Evolutionary conservation across 192 early-diverging fungal species (phyloP), one percentile per base, ranked within the genome.

Genomic region (Coemansia sp.): DNA sequence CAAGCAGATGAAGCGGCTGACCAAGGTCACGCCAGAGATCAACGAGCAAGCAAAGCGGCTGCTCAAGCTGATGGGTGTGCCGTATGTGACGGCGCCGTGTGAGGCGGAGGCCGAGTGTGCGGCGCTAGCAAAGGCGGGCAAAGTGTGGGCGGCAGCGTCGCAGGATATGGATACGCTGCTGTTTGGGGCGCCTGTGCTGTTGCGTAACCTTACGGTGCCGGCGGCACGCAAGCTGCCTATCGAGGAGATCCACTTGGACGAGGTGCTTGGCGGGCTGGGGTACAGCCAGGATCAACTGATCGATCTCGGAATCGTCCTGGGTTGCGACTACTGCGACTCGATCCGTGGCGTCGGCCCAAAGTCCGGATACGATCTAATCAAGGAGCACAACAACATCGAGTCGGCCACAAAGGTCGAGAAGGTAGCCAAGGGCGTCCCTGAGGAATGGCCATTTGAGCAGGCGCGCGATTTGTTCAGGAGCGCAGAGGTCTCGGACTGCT

Each of bases 91-190:
- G 72, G 97, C 97, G 15, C 97, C 97, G 9, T 92, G 93, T 71
- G 97, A 99, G 79, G 97, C 97, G 5, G 97, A 99, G 69, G 95
- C 97, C 0, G 94, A 99, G 70, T 99, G 97, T 71, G 97, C 97
- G 4, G 93, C 89, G 17, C 73, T 99, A 25, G 92, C 91, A n/a
- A 86, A 84, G 59, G 83, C 89, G 1, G 93, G 93, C 49, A 95
- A 94, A 62, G 94, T 99, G 3, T 97, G 89, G 73, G 97, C 91
- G 32, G 94, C 95, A 17, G 95, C 93, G 19, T 95, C 94, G 11
- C 95, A 99, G 68, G 97, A 99, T 81, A 98, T 99, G 95, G 97
- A 99, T 65, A 99, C 97, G 0, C 81, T 99, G 52, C 92, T 94
- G 14, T 99, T 99, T 79, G 89, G 88, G 11, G 78, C 95, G 1